Conservation (phyloP, 371 early-diverging fungal species). For the Haplosporangium sp. region DNA sequence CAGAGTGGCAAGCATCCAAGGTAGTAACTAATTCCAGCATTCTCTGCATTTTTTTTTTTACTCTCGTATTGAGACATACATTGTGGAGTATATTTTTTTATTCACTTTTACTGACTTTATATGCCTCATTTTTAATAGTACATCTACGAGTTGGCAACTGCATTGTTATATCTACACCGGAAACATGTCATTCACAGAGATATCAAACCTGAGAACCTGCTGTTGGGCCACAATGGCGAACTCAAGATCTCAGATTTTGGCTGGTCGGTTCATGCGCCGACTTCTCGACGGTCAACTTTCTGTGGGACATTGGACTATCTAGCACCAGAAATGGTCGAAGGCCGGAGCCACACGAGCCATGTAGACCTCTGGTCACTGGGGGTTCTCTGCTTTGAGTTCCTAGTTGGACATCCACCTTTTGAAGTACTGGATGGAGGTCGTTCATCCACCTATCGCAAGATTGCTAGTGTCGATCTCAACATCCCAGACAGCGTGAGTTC, state of each 20-base stretch:
- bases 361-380: slow-evolving; percentile 99
- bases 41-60: too few relatives aligned
- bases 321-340: slow-evolving; percentile 95
- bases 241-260: slow-evolving; percentile 99
- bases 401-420: slow-evolving; percentile 97
- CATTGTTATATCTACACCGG: slow-evolving; percentile 91
- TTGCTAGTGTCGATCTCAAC: slow-evolving; percentile 85
- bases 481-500: slow-evolving; percentile 85
- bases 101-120: not conserved
- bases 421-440: slow-evolving; percentile 68
- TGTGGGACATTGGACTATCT: slow-evolving; percentile 99
- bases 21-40: too few relatives aligned
- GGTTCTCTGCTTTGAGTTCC: slow-evolving; percentile 96
- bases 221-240: slow-evolving; percentile 87
- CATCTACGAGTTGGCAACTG: slow-evolving; percentile 89
- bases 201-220: slow-evolving; percentile 96
- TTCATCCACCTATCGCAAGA: slow-evolving; percentile 78
- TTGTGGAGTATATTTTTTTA: not conserved
- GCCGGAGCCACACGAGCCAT: slow-evolving; percentile 83
- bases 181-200: slow-evolving; percentile 98
- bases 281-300: slow-evolving; percentile 85
- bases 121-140: too few relatives aligned
- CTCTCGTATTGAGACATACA: too few relatives aligned
- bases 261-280: slow-evolving; percentile 97
- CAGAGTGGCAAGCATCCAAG: slow-evolving; percentile 82